Percentiles rank a stretch among this genome's conserved stretches.
Evolutionary conservation across 306 rosid species (phyloP).

Genomic region (Hippophae tibetana): DNA sequence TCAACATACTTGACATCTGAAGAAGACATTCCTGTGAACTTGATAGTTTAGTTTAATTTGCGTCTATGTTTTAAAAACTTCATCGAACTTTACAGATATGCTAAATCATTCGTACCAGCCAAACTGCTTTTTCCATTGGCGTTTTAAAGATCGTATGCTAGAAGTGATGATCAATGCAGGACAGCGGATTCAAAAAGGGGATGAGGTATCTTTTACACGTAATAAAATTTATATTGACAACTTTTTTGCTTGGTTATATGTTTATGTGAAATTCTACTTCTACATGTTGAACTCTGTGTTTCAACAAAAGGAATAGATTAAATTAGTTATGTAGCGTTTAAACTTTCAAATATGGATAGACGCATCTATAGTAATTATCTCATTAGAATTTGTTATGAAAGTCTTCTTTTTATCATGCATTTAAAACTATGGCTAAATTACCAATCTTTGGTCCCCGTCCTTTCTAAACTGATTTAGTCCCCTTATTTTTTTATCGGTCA

Average conservation of each 20-base stretch:
- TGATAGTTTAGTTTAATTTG: not conserved
- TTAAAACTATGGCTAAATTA: too few species aligned
- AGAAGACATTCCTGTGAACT: too few species aligned
- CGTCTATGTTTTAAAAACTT: not conserved
- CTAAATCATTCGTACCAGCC: slow-evolving; percentile 92
- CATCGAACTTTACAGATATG: slow-evolving; percentile 53
- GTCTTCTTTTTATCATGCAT: too few species aligned
- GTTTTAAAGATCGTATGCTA: slow-evolving; percentile 89
- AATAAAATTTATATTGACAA: slow-evolving; percentile 8
- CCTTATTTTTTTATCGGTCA: too few species aligned
- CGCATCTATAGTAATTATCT: too few species aligned
- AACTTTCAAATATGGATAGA: too few species aligned
- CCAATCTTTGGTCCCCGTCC: too few species aligned
- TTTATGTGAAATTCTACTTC: not conserved
- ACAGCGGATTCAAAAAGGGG: slow-evolving; percentile 68
- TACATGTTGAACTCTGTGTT: not conserved
- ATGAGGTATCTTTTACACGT: slow-evolving; percentile 47
- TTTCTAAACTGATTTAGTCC: too few species aligned
- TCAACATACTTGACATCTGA: too few species aligned
- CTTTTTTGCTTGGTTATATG: slow-evolving; percentile 5
- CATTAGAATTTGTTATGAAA: too few species aligned
- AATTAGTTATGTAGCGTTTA: too few species aligned
- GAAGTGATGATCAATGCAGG: slow-evolving; percentile 99
- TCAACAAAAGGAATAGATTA: too few species aligned
- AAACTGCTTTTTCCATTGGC: slow-evolving; percentile 96